Percentiles rank a stretch among this genome's conserved stretches.
Conservation (phyloP, 2,329 filamentous ascomycete species). For the Pseudogymnoascus sp. region DNA sequence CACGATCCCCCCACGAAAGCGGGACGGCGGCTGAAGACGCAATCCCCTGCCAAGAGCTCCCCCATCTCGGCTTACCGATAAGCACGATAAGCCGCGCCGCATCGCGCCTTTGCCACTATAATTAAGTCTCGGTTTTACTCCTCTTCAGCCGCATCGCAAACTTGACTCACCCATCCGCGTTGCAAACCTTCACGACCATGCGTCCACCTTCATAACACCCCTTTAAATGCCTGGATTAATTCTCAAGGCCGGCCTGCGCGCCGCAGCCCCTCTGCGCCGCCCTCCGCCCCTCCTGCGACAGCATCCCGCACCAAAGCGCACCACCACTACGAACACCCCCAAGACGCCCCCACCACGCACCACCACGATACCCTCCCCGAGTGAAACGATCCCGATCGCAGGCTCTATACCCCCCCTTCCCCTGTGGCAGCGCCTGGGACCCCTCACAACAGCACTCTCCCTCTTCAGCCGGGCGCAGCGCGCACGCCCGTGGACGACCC, state of each 20-base stretch:
- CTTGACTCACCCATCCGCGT: not conserved
- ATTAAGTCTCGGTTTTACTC: not conserved
- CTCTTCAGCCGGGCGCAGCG: conserved; percentile 66
- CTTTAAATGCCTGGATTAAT: not conserved
- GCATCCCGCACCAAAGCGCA: not conserved
- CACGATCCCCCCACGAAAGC: not conserved
- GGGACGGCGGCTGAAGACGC: not conserved
- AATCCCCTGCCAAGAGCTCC: not conserved
- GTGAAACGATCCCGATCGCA: not conserved
- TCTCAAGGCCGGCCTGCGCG: not conserved
- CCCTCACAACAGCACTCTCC: conserved; percentile 44
- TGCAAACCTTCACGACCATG: not conserved
- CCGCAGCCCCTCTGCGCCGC: not conserved
- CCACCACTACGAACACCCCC: not conserved
- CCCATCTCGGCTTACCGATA: conserved; percentile 4
- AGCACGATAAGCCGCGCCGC: not conserved
- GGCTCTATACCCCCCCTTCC: conserved; percentile 17
- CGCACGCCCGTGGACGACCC: conserved; percentile 68
- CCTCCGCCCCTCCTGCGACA: not conserved
- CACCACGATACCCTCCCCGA: not conserved
- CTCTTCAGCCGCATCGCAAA: not conserved
- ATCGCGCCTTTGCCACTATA: not conserved
- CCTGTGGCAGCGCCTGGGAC: conserved; percentile 52
- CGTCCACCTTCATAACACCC: not conserved
- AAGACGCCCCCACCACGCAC: not conserved